Percentiles rank a stretch among this genome's conserved stretches.
These are phyloP conservation scores for Thelonectria discophora DNA, from an alignment of 2,329 filamentous ascomycete genomes.

Conservation along the genomic window DNA sequence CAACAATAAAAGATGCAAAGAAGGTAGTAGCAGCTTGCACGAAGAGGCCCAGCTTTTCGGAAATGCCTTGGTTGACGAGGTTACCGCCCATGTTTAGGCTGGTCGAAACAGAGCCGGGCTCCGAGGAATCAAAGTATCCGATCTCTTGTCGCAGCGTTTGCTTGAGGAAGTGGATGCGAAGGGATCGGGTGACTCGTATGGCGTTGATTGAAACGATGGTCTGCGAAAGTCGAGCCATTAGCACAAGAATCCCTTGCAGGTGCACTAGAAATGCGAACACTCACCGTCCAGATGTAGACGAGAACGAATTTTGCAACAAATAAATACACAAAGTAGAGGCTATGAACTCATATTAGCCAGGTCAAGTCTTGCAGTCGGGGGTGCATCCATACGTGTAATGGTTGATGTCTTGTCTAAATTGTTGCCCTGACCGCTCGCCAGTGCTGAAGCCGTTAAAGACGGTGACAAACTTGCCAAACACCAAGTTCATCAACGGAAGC, in stretches of 20 bases:
- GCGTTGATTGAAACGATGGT: conserved; percentile 3
- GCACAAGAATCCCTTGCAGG: background rate
- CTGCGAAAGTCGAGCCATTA: background rate
- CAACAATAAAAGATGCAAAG: conserved; percentile 81
- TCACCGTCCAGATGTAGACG: conserved; percentile 5
- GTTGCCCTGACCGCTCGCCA: background rate
- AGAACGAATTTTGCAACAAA: background rate
- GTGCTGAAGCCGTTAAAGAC: background rate
- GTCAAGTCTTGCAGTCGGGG: background rate
- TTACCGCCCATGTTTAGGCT: conserved; percentile 83
- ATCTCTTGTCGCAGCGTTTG: conserved; percentile 58
- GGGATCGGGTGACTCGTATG: conserved; percentile 48
- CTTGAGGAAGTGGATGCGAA: conserved; percentile 56
- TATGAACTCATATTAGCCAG: background rate
- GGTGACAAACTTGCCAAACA: conserved; percentile 3
- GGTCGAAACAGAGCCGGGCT: conserved; percentile 45
- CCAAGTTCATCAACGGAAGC: background rate
- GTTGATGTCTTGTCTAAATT: background rate
- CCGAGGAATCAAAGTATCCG: conserved; percentile 57
- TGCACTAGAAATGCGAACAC: background rate
- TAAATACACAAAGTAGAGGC: conserved; percentile 8
- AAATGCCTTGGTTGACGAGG: conserved; percentile 84
- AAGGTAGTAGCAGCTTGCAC: conserved; percentile 77
- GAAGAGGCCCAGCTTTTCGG: conserved; percentile 78
- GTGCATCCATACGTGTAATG: background rate